Percentiles rank a stretch among this genome's conserved stretches.
Conservation (phyloP, 78 protist genomes). For the Salpingoeca rosetta region DNA sequence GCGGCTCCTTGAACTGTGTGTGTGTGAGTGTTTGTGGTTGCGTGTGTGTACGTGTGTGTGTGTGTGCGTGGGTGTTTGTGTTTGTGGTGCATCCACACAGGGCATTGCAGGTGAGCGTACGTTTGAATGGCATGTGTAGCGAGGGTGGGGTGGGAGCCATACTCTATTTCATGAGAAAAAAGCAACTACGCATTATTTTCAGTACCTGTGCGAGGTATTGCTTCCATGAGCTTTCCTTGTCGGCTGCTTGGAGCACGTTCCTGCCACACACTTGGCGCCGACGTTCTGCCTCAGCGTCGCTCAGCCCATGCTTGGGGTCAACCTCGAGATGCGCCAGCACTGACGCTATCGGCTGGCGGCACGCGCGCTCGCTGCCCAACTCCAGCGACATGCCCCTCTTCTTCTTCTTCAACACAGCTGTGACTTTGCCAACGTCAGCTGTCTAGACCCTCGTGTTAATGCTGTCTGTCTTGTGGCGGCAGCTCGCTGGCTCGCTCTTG, state of each 20-base stretch:
- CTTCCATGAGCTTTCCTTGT: neutral
- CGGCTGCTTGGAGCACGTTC: neutral
- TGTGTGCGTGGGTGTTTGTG: neutral
- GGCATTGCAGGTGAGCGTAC: neutral
- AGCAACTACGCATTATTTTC: too few relatives aligned
- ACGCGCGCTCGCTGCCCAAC: neutral
- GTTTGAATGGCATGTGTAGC: neutral
- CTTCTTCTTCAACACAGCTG: neutral
- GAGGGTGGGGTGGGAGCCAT: neutral
- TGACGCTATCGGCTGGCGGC: neutral
- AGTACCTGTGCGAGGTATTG: neutral
- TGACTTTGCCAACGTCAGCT: neutral
- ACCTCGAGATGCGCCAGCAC: neutral
- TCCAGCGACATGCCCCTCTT: neutral
- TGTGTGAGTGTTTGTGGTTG: neutral
- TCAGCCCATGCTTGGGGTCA: neutral
- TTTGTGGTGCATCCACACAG: neutral
- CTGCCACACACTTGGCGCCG: neutral
- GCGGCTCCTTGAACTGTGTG: constrained; percentile 10
- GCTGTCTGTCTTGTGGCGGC: too few relatives aligned
- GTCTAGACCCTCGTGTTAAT: neutral
- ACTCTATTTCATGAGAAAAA: neutral
- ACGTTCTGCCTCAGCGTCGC: neutral
- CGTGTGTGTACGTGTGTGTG: neutral
- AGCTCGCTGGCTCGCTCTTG: too few relatives aligned